phyloP scores from a whole-genome alignment of 306 rosid genomes.

The Cicer judaicum region DNA sequence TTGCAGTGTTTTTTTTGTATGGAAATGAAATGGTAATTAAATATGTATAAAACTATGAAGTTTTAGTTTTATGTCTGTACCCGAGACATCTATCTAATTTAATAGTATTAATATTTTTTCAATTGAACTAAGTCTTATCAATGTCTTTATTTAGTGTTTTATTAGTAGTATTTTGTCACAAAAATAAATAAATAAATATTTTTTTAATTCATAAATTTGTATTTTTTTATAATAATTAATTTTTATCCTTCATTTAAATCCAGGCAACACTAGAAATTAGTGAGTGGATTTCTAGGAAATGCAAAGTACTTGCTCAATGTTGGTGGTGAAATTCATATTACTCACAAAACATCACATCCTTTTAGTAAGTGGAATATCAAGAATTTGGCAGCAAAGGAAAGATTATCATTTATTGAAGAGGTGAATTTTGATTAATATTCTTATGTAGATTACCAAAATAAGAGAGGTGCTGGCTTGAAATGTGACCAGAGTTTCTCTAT shows the following conservation, averaged over 20 bases:
- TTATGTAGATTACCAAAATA: conserved; percentile 45
- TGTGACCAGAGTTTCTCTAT: conserved; percentile 26
- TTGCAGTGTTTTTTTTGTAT: no score
- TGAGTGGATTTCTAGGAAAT: conserved; percentile 41
- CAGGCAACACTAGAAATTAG: conserved; percentile 31
- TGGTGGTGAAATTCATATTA: conserved; percentile 51
- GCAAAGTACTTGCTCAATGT: conserved; percentile 23
- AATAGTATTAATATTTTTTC: no score
- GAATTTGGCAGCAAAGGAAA: conserved; percentile 19
- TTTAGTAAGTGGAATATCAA: conserved; percentile 43
- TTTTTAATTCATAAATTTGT: no score
- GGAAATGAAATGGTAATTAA: no score
- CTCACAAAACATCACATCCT: conserved; percentile 52
- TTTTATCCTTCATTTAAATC: background rate
- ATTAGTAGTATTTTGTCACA: no score
- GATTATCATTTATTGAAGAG: conserved; percentile 10
- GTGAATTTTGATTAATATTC: background rate
- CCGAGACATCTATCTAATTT: no score
- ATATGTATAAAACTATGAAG: no score
- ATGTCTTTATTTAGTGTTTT: no score
- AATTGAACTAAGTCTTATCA: no score
- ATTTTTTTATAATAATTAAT: background rate
- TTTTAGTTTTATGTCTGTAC: no score
- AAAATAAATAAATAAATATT: no score
- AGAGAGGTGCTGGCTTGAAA: conserved; percentile 14